Evolutionary conservation across 2,329 filamentous ascomycete genomes (phyloP).

Genomic region (Cytospora piceicola): DNA sequence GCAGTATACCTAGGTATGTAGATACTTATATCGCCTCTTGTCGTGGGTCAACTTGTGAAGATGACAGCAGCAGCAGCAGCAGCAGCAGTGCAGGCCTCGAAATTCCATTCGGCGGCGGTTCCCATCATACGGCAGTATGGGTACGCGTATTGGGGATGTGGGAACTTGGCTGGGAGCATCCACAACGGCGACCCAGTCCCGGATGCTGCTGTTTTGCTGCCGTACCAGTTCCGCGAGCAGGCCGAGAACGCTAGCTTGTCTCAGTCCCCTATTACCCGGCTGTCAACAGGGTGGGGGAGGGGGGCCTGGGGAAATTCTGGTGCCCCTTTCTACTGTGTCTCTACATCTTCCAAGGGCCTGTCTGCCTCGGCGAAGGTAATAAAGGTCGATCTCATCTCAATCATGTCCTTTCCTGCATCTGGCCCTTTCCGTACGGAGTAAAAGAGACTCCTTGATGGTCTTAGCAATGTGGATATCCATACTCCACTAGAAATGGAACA

Average conservation of each 20-base stretch:
- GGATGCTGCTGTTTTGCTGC: constrained; percentile 1
- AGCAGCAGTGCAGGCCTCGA: neutral
- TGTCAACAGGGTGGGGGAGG: neutral
- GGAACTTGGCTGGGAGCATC: neutral
- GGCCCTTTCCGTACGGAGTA: neutral
- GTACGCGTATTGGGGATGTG: neutral
- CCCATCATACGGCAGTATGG: too few relatives aligned
- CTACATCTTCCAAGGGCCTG: neutral
- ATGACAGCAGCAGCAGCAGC: neutral
- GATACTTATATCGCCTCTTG: too few relatives aligned
- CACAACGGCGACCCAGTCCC: neutral
- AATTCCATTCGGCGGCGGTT: neutral
- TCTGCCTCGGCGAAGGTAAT: neutral
- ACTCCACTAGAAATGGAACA: neutral
- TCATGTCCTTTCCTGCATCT: neutral
- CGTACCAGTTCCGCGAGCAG: neutral
- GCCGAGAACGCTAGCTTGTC: neutral
- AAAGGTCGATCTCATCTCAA: neutral
- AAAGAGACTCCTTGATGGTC: neutral
- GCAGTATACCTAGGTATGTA: neutral
- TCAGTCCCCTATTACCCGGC: neutral
- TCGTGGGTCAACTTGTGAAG: neutral
- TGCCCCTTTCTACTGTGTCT: neutral
- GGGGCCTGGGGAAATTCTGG: neutral
- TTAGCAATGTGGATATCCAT: neutral